Conservation (phyloP, 1,139 yeast genomes). For the Taphrina communis region DNA sequence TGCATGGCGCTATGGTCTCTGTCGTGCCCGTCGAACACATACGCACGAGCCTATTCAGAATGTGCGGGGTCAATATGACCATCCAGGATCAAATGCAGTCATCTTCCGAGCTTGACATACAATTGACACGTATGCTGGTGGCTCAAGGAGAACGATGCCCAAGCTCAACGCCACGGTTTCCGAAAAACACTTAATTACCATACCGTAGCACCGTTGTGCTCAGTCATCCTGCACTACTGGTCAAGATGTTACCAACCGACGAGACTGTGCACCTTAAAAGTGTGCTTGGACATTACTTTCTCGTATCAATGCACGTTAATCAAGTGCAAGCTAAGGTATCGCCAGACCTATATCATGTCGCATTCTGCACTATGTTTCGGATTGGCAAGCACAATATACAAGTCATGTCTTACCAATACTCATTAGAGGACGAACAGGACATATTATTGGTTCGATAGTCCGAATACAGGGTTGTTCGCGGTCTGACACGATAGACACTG, state of each 20-base stretch:
- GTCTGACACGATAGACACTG: background rate
- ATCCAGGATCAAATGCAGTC: too few species aligned
- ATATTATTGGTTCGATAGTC: background rate
- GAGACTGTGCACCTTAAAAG: conserved; percentile 2
- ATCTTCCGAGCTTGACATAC: too few species aligned
- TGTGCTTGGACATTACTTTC: conserved; percentile 11
- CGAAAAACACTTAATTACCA: too few species aligned
- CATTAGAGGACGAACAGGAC: background rate
- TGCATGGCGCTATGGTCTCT: too few species aligned
- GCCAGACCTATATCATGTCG: background rate
- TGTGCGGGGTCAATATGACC: too few species aligned
- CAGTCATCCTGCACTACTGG: background rate
- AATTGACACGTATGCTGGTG: too few species aligned
- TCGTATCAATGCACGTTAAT: background rate
- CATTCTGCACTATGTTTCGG: background rate
- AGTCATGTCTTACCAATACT: conserved; percentile 13
- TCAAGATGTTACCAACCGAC: background rate
- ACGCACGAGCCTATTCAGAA: too few species aligned
- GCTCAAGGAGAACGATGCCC: too few species aligned
- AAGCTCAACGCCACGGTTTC: too few species aligned
- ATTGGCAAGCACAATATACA: conserved; percentile 7
- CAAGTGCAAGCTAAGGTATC: background rate
- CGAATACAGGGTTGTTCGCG: background rate
- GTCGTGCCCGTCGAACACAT: too few species aligned
- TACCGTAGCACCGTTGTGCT: background rate